Conservation (phyloP, 345 rosid species). For the Isatis tinctoria region DNA sequence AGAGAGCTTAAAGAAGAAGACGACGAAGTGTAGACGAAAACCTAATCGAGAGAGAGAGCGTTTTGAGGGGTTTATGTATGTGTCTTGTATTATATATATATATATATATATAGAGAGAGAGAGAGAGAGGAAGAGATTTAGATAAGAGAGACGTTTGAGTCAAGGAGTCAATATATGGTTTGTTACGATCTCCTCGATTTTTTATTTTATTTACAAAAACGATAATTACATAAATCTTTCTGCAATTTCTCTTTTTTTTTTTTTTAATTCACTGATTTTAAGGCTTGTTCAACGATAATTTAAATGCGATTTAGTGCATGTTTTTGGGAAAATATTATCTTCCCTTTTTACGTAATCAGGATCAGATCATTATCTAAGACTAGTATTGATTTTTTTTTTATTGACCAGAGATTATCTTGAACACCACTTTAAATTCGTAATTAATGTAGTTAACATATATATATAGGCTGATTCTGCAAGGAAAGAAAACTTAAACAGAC, state of each 20-base stretch:
- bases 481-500: background rate
- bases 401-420: background rate
- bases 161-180: slow-evolving; percentile 17
- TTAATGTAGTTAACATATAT: background rate
- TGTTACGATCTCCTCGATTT: slow-evolving; percentile 10
- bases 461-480: background rate
- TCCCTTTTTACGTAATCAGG: background rate
- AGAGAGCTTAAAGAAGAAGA: background rate
- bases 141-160: slow-evolving; percentile 30
- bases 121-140: background rate
- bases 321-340: background rate
- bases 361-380: background rate
- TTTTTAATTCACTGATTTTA: background rate
- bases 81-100: background rate
- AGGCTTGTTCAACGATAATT: background rate
- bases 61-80: background rate
- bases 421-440: background rate
- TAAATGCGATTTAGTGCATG: background rate
- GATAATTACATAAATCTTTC: background rate
- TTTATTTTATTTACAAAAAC: background rate
- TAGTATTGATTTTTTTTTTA: background rate
- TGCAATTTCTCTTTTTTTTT: background rate
- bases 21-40: slow-evolving; percentile 1
- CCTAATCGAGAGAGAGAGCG: slow-evolving; percentile 13
- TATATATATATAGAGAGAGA: background rate